Base-by-base conservation (phyloP, 495 filamentous ascomycete genomes). In the Rhizodiscina lignyota region DNA sequence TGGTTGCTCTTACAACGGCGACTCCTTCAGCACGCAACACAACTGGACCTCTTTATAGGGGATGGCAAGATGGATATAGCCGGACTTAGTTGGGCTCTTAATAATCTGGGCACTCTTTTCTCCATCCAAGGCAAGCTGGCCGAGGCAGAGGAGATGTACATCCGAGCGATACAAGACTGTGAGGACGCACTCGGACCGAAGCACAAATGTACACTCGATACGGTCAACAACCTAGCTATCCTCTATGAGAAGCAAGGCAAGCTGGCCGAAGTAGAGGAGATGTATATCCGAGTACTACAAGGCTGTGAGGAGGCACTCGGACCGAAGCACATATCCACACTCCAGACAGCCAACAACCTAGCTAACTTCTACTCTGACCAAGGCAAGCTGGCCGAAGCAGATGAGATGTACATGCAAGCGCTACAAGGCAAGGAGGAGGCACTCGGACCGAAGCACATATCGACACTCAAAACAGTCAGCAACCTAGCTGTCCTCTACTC, bases 341-440 rank as follows among this genome's bases (percentile, higher is more conserved):
- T 62, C 8, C 23, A 41, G n/a, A 63, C 53, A 30, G 36, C 62
- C 22, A 45, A 56, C 34, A 59, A 61, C 40, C 45, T 66, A 27
- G 53, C 37, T 10, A 15, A 3, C 18, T 37, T 52, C 17, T 50
- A 56, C 38, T 0, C 0, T 0, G 6, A 49, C 27, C 57, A 61
- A 32, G 52, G 52, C 27, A 57, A 52, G 41, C 34, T 53, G 13
- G 29, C 40, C 5, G 43, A 60, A 43, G 56, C 58, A 38, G 53
- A 60, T 35, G 23, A 37, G 40, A 53, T 62, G 51, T 56, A 27
- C 17, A 18, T 32, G n/a, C 22, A 18, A 31, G 20, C 17, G 22
- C 13, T 37, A 16, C 12, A 37, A 31, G 20, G 35, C 11, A n/a
- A 35, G 4, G 17, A 37, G 35, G 17, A 30, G 24, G 24, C 22